Base-by-base conservation (phyloP, 2,329 filamentous ascomycete species). In the Talaromyces sp. region DNA sequence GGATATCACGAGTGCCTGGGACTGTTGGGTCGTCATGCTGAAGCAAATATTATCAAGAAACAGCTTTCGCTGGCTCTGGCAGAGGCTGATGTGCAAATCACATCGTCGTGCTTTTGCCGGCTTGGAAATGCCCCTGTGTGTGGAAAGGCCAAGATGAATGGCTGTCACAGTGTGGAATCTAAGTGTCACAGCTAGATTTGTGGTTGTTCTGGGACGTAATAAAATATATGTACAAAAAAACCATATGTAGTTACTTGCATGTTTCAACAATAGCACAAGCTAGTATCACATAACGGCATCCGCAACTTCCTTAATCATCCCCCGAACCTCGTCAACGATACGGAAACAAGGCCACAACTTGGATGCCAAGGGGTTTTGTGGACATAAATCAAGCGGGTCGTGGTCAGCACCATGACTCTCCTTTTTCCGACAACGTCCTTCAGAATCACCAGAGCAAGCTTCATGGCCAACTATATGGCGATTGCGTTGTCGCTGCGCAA, bases 1-100 rank as follows among this genome's bases (percentile, higher is more conserved):
- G 89, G 89, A 0, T 87, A 85, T 65, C 81, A 89, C 64, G 88
- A 91, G 73, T 89, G 88, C 67, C 68, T 90, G 46, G 63, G 78
- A 4, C 82, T 75, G 63, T 69, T 87, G 8, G 84, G 82, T 0
- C 72, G 78, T 32, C 32, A 51, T 41, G 59, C 55, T 9, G 56
- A 61, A 51, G 59, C 51, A 31, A 43, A 27, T 19, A 73, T 77
- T 19, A 66, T 84, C 11, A 66, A 71, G 57, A 69, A 77, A 64
- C 78, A 82, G 68, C 68, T 88, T 62, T 74, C 75, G 59, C 60
- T 78, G 60, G 82, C 83, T 0, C 62, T 80, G 63, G 80, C 78
- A 5, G 76, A 79, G 58, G 83, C 84, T 2, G 86, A 88, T 73
- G 81, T 88, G 17, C 71, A 76, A 1, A 77, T 88, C 13, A 74